Conservation (phyloP, 78 protist species). For the Emiliania huxleyi region DNA sequence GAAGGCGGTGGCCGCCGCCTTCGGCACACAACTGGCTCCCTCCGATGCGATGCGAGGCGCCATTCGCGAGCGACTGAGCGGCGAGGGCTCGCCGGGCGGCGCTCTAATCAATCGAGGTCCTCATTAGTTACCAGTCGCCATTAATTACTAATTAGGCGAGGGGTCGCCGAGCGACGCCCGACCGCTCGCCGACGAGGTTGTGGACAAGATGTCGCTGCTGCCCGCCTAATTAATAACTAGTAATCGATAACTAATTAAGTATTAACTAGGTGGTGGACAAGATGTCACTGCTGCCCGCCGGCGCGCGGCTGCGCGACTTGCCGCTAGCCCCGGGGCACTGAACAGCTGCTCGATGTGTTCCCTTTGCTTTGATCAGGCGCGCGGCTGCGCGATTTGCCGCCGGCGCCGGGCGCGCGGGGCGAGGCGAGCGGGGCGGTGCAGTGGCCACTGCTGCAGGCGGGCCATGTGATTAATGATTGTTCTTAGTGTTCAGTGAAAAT, state of each 20-base stretch:
- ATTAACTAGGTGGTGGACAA: background rate
- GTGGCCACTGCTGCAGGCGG: background rate
- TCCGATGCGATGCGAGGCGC: background rate
- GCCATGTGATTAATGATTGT: background rate
- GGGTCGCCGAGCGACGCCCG: background rate
- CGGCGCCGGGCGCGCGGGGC: no score
- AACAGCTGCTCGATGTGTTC: no score
- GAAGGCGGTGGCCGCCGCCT: background rate
- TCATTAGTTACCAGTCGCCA: no score
- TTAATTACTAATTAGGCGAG: no score
- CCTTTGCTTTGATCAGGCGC: no score
- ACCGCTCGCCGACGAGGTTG: background rate
- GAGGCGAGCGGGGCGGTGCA: background rate
- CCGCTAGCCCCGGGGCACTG: no score
- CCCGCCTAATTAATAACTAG: no score
- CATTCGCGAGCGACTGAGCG: background rate
- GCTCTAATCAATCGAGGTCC: no score
- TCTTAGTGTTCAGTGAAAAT: no score
- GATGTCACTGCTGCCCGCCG: background rate
- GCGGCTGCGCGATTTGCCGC: no score
- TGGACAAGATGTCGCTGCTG: no score
- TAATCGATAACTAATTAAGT: no score
- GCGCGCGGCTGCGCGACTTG: background rate
- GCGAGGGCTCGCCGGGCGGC: background rate
- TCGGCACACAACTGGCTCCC: background rate